phyloP scores from a whole-genome alignment of 1,284 basidiomycete species.

The Tilletiopsis washingtonensis region DNA sequence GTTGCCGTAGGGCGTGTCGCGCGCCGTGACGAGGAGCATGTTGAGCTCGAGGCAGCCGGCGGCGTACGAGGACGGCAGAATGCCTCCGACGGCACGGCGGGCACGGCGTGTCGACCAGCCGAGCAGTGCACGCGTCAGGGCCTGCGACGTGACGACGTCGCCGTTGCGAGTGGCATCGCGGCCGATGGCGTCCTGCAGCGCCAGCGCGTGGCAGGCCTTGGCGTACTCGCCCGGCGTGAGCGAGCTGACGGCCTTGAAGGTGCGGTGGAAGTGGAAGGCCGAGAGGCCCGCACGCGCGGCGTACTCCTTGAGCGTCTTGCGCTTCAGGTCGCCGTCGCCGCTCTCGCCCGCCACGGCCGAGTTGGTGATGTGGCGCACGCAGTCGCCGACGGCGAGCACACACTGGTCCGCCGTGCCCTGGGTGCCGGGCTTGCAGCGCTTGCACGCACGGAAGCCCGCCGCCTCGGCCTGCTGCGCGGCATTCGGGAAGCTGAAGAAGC shows the following conservation, averaged over 20 bases:
- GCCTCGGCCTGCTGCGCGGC: constrained; percentile 7
- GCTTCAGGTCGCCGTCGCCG: constrained; percentile 9
- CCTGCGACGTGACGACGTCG: background rate
- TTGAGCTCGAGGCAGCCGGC: constrained; percentile 1
- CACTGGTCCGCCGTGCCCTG: constrained; percentile 8
- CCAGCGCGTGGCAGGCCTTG: constrained; percentile 11
- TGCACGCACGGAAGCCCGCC: constrained; percentile 11
- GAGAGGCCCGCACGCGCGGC: constrained; percentile 7
- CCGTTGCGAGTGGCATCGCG: constrained; percentile 3
- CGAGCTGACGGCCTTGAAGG: constrained; percentile 9
- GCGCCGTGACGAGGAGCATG: background rate
- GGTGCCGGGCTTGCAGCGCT: constrained; percentile 12
- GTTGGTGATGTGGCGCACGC: constrained; percentile 11
- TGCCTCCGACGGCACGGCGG: constrained; percentile 9
- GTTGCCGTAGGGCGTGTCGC: background rate
- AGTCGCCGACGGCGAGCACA: constrained; percentile 10
- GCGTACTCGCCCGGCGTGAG: constrained; percentile 11
- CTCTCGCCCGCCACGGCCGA: constrained; percentile 1
- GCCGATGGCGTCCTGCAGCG: constrained; percentile 10
- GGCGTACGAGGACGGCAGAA: constrained; percentile 6
- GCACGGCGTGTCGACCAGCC: constrained; percentile 11
- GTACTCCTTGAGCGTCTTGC: constrained; percentile 13
- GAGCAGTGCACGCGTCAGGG: background rate
- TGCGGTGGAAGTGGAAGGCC: constrained; percentile 17
- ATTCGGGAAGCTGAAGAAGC: constrained; percentile 10